Evolutionary conservation across 306 rosid genomes (phyloP).

Genomic region (Herpetospermum pedunculosum): DNA sequence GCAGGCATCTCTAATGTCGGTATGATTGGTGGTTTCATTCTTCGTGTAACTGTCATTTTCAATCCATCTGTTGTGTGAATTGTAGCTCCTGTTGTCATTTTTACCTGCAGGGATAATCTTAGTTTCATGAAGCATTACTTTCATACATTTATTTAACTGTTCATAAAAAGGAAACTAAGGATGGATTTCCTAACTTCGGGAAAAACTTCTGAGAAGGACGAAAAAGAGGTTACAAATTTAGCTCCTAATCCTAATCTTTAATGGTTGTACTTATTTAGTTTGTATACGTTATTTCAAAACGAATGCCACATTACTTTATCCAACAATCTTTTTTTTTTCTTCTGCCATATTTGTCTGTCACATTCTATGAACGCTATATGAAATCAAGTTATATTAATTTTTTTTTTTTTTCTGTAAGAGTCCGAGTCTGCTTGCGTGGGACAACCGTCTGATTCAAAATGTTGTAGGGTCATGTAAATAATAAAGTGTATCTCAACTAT

Average conservation of each 20-base stretch:
- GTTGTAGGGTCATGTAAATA: no score
- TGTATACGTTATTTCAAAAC: not conserved
- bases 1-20: constrained; percentile 52
- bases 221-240: not conserved
- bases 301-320: not conserved
- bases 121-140: not conserved
- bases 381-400: not conserved
- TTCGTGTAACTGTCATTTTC: constrained; percentile 71
- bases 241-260: not conserved
- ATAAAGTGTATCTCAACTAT: no score
- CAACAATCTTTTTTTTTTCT: not conserved
- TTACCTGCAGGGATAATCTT: constrained; percentile 40
- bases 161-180: not conserved
- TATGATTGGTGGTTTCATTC: constrained; percentile 63
- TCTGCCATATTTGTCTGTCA: not conserved
- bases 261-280: not conserved
- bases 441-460: no score
- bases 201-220: not conserved
- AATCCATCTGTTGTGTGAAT: constrained; percentile 91
- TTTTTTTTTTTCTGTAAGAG: no score
- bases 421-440: no score
- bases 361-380: not conserved
- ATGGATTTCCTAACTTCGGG: not conserved
- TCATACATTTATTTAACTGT: not conserved
- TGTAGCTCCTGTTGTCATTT: constrained; percentile 94